Conservation (phyloP, 768 basidiomycete genomes). For the Pleurotus salmoneostramineus region DNA sequence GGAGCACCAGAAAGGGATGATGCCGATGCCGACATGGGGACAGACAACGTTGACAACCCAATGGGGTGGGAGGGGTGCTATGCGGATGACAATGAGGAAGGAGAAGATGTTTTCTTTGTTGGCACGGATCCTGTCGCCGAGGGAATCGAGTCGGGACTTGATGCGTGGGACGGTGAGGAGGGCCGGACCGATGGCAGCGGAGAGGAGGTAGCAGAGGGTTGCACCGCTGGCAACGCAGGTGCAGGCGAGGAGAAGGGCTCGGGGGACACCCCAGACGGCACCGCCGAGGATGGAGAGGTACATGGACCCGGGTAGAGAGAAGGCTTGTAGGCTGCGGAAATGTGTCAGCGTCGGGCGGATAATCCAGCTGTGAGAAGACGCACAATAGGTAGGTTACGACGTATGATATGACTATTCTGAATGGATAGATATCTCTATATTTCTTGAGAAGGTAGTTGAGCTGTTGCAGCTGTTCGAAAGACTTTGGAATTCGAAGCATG, state of each 20-base stretch:
- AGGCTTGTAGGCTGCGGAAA: slow-evolving; percentile 78
- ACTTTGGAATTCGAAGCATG: slow-evolving; percentile 78
- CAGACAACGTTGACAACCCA: slow-evolving; percentile 95
- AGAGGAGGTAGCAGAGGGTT: slow-evolving; percentile 88
- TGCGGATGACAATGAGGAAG: slow-evolving; percentile 92
- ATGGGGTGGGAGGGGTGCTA: slow-evolving; percentile 92
- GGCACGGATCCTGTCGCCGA: slow-evolving; percentile 72
- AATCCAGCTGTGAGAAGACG: slow-evolving; percentile 24
- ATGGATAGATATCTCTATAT: slow-evolving; percentile 86
- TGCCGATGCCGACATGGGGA: slow-evolving; percentile 86
- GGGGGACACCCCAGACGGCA: slow-evolving; percentile 88
- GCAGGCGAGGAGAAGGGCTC: slow-evolving; percentile 87
- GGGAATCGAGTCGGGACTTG: slow-evolving; percentile 77
- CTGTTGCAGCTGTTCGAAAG: slow-evolving; percentile 81
- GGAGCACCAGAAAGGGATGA: slow-evolving; percentile 84
- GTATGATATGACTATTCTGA: slow-evolving; percentile 83
- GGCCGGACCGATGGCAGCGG: slow-evolving; percentile 89
- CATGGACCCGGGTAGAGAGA: slow-evolving; percentile 96
- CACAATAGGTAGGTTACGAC: slow-evolving; percentile 90
- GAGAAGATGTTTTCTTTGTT: slow-evolving; percentile 86
- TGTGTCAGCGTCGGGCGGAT: not conserved
- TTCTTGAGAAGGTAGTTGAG: slow-evolving; percentile 87
- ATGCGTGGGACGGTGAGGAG: slow-evolving; percentile 84
- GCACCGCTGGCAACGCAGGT: slow-evolving; percentile 90
- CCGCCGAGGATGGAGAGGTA: slow-evolving; percentile 96